phyloP scores from a whole-genome alignment of 805 yeast species.

The Teunomyces aglyptinius region DNA sequence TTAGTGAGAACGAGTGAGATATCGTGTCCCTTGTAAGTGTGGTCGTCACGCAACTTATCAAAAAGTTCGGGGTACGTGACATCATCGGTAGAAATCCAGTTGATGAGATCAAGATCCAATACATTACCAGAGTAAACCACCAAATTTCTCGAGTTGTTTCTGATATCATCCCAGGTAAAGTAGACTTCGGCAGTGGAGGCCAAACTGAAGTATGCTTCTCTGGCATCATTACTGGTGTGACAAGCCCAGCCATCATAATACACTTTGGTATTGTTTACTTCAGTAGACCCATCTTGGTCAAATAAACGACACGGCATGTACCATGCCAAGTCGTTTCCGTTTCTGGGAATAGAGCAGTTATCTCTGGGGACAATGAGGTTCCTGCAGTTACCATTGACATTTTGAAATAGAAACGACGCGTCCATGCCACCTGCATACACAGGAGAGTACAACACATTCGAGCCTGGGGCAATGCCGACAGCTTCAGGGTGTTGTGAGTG shows the following conservation, averaged over 20 bases:
- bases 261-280: slow-evolving; percentile 59
- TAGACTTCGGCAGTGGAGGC: slow-evolving; percentile 69
- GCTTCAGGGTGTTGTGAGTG: slow-evolving; percentile 78
- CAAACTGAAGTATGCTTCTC: slow-evolving; percentile 63
- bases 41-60: slow-evolving; percentile 56
- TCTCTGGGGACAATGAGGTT: slow-evolving; percentile 69
- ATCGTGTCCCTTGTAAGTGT: slow-evolving; percentile 70
- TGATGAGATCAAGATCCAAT: slow-evolving; percentile 70
- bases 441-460: slow-evolving; percentile 82
- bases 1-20: slow-evolving; percentile 70
- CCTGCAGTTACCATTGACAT: slow-evolving; percentile 88
- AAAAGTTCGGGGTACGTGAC: slow-evolving; percentile 72
- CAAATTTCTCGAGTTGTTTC: slow-evolving; percentile 65
- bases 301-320: slow-evolving; percentile 89
- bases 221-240: slow-evolving; percentile 71
- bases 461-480: slow-evolving; percentile 67
- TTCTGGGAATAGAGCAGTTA: slow-evolving; percentile 66
- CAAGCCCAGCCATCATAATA: slow-evolving; percentile 88
- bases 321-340: slow-evolving; percentile 75
- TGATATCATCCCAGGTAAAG: slow-evolving; percentile 87
- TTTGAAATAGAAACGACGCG: slow-evolving; percentile 81
- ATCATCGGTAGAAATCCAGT: slow-evolving; percentile 72
- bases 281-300: slow-evolving; percentile 66
- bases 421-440: slow-evolving; percentile 84
- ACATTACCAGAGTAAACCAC: slow-evolving; percentile 90